A percentile compares a stretch with the other conserved stretches of the same genome.
Conservation (phyloP, 257 asterid genomes). For the Gardenia jasminoides region DNA sequence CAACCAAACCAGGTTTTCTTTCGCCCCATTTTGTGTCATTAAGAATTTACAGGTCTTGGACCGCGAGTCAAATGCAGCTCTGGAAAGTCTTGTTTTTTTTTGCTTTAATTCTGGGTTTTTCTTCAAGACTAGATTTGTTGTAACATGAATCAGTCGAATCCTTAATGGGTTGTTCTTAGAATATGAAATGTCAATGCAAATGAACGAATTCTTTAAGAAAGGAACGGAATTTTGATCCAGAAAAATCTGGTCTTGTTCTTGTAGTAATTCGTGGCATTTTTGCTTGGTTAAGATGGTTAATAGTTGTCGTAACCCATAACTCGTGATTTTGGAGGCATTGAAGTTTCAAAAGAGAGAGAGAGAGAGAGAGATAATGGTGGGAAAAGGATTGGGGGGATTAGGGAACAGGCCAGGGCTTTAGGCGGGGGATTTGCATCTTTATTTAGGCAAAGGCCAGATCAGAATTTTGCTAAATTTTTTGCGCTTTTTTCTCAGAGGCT, state of each 20-base stretch:
- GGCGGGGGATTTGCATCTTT: neutral
- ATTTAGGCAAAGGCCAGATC: slow-evolving; percentile 4
- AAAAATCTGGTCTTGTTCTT: neutral
- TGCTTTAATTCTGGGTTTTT: neutral
- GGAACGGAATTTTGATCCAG: neutral
- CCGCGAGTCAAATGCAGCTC: neutral
- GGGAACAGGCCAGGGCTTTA: neutral
- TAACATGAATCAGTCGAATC: neutral
- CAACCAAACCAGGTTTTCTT: neutral
- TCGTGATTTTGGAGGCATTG: neutral
- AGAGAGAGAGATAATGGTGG: neutral
- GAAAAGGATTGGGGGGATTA: neutral
- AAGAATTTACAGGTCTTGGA: neutral
- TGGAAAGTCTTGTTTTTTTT: no score
- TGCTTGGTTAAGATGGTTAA: neutral
- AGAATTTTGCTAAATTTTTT: neutral
- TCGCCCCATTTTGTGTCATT: slow-evolving; percentile 1
- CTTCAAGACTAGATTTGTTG: no score
- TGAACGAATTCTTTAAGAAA: neutral
- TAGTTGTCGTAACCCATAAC: neutral
- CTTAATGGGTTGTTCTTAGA: neutral
- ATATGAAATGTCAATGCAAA: neutral
- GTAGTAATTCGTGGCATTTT: neutral
- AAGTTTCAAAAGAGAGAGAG: neutral
- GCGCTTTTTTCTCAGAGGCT: neutral